These are phyloP conservation scores for Penicillium canariense DNA, from an alignment of 495 filamentous ascomycete genomes.

Conservation along the genomic window DNA sequence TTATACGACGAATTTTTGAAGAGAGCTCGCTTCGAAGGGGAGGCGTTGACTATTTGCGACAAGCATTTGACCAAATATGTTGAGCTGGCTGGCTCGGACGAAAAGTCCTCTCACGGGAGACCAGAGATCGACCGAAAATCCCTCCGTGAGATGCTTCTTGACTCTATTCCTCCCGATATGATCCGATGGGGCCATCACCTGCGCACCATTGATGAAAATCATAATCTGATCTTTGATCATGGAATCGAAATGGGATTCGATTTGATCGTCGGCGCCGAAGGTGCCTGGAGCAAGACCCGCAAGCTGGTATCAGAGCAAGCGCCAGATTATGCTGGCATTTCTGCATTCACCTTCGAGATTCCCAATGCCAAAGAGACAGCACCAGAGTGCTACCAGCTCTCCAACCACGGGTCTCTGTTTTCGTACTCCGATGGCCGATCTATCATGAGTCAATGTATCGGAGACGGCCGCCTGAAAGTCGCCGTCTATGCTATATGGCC, in stretches of 20 bases:
- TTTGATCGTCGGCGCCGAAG: conserved; percentile 59
- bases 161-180: conserved; percentile 22
- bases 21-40: conserved; percentile 46
- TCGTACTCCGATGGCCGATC: conserved; percentile 15
- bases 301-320: conserved; percentile 40
- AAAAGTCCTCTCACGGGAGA: conserved; percentile 13
- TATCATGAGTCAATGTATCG: conserved; percentile 19
- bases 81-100: not conserved
- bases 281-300: conserved; percentile 57
- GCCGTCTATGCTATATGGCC: not conserved
- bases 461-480: conserved; percentile 17
- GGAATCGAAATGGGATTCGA: conserved; percentile 28
- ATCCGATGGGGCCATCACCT: conserved; percentile 29
- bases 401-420: conserved; percentile 18
- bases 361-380: conserved; percentile 16
- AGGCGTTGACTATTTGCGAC: conserved; percentile 25
- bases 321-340: conserved; percentile 51
- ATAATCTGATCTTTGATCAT: conserved; percentile 19
- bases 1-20: conserved; percentile 49
- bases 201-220: conserved; percentile 18
- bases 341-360: conserved; percentile 11
- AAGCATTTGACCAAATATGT: conserved; percentile 19
- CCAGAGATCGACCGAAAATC: conserved; percentile 33
- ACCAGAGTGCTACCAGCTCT: conserved; percentile 7
- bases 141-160: conserved; percentile 29